Evolutionary conservation across 106 monocot genomes (phyloP).

Genomic region (Triglochin maritima): DNA sequence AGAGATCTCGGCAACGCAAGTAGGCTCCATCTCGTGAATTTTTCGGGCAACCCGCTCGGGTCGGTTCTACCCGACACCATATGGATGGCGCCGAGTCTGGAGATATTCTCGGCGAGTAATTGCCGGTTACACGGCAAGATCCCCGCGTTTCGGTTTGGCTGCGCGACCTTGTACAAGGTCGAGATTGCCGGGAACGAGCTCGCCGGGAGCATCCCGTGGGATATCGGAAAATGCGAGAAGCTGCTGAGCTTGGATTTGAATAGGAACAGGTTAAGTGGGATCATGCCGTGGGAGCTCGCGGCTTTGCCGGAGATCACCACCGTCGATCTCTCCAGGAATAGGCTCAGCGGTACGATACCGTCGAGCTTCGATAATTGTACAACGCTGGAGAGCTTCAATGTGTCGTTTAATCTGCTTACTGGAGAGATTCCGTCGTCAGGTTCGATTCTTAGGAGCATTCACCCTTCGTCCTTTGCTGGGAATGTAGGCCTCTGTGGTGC

Average conservation of each 20-base stretch:
- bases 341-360: conserved; percentile 54
- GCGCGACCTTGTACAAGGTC: conserved; percentile 56
- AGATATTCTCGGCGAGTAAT: conserved; percentile 59
- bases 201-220: conserved; percentile 50
- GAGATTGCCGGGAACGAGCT: conserved; percentile 53
- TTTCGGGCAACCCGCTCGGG: conserved; percentile 51
- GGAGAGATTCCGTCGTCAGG: conserved; percentile 33
- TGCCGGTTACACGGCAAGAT: conserved; percentile 45
- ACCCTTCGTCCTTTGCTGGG: conserved; percentile 46
- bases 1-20: conserved; percentile 35
- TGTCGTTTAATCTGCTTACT: conserved; percentile 62
- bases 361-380: conserved; percentile 53
- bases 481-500: conserved; percentile 59
- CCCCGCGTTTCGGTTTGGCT: conserved; percentile 51
- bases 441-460: conserved; percentile 25
- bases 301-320: conserved; percentile 68
- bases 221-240: conserved; percentile 46
- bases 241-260: conserved; percentile 49
- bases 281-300: conserved; percentile 55
- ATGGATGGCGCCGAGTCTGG: conserved; percentile 41
- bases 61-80: conserved; percentile 30
- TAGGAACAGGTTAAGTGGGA: conserved; percentile 44
- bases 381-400: conserved; percentile 76
- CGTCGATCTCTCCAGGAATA: conserved; percentile 56
- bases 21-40: conserved; percentile 53